A percentile compares a stretch with the other conserved stretches of the same genome.
Conservation (phyloP, 169 alveolate genomes). For the Hepatocystis sp. region DNA sequence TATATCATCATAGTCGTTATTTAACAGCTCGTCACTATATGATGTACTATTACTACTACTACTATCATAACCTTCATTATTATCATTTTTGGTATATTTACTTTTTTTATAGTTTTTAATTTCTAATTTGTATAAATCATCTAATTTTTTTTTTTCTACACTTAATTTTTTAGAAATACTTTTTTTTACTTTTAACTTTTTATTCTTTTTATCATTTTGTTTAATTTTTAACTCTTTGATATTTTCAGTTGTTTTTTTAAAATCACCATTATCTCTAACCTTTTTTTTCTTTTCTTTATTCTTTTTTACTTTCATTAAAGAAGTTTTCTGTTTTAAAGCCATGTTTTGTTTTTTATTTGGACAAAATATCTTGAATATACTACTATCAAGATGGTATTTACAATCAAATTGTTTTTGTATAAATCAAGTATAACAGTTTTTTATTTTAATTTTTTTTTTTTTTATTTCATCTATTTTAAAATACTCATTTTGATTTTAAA, state of each 20-base stretch:
- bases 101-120: constrained; percentile 43
- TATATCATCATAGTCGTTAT: constrained; percentile 60
- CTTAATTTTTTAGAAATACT: constrained; percentile 14
- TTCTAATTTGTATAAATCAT: constrained; percentile 58
- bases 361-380: neutral
- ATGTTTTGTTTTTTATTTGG: constrained; percentile 12
- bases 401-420: neutral
- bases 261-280: constrained; percentile 17
- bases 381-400: neutral
- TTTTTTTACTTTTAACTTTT: constrained; percentile 9
- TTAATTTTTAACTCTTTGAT: no score
- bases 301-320: constrained; percentile 1
- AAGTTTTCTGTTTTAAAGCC: constrained; percentile 17
- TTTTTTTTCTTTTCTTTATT: constrained; percentile 10
- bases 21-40: constrained; percentile 20
- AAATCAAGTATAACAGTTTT: no score
- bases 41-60: no score
- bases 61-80: neutral
- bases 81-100: neutral
- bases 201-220: no score
- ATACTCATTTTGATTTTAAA: neutral
- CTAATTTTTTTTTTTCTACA: constrained; percentile 36
- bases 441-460: neutral
- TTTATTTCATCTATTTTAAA: neutral
- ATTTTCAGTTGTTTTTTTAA: no score